Evolutionary conservation across 352 stramenopile species (phyloP).

Genomic region (Peronospora tabacina): DNA sequence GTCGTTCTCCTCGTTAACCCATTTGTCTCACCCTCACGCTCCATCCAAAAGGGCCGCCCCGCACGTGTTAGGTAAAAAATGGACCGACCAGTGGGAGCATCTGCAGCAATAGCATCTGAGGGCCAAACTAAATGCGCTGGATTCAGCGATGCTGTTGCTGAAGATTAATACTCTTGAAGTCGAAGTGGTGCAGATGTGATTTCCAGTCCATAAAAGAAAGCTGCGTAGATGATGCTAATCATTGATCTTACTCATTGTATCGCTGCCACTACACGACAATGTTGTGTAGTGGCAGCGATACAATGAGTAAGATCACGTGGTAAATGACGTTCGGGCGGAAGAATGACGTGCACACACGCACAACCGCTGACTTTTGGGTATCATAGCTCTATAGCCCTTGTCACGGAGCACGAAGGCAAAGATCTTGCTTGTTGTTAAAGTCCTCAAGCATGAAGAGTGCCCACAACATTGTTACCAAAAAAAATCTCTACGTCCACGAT

Average conservation of each 20-base stretch:
- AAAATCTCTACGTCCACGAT: slow-evolving; percentile 54
- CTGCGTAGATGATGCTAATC: slow-evolving; percentile 44
- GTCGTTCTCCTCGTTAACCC: slow-evolving; percentile 11
- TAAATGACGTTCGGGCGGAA: slow-evolving; percentile 41
- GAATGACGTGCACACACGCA: slow-evolving; percentile 32
- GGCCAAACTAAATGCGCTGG: slow-evolving; percentile 35
- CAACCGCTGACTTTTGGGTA: slow-evolving; percentile 28
- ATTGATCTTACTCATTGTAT: slow-evolving; percentile 49
- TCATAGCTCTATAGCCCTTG: slow-evolving; percentile 28
- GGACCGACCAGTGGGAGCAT: slow-evolving; percentile 47
- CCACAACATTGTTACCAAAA: slow-evolving; percentile 40
- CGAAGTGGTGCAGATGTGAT: slow-evolving; percentile 53
- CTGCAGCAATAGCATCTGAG: slow-evolving; percentile 46
- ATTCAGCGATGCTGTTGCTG: slow-evolving; percentile 44
- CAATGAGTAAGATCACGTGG: slow-evolving; percentile 38
- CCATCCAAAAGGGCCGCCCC: slow-evolving; percentile 49
- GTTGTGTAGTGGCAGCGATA: slow-evolving; percentile 51
- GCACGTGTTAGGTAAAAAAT: slow-evolving; percentile 59
- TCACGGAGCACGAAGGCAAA: slow-evolving; percentile 41
- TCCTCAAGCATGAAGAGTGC: slow-evolving; percentile 39
- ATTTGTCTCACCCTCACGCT: slow-evolving; percentile 33
- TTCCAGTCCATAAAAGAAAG: slow-evolving; percentile 49
- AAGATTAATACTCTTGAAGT: slow-evolving; percentile 39
- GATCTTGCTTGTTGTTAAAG: slow-evolving; percentile 50
- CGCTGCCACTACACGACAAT: slow-evolving; percentile 51